These are phyloP conservation scores for Incumbomyces delicatus DNA, from an alignment of 2,329 filamentous ascomycete genomes.

Conservation along the genomic window DNA sequence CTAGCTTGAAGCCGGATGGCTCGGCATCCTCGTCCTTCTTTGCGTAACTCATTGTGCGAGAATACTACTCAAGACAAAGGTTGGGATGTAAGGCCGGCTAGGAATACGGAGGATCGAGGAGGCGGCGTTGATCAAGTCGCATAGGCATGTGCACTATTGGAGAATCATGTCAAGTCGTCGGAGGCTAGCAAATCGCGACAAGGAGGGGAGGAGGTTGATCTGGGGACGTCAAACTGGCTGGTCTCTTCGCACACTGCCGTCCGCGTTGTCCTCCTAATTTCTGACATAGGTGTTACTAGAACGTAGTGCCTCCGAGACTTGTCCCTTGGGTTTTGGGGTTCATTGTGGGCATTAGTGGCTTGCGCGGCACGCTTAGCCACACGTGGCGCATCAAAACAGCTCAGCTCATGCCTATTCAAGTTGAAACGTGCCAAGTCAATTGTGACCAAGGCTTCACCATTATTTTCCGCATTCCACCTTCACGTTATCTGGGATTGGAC, in stretches of 20 bases:
- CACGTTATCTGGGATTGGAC: too few relatives aligned
- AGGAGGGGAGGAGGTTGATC: background rate
- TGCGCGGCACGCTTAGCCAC: background rate
- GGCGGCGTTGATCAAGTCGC: constrained; percentile 7
- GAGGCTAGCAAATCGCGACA: constrained; percentile 1
- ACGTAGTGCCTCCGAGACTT: constrained; percentile 1
- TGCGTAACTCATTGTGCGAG: constrained; percentile 71
- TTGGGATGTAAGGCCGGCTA: constrained; percentile 19
- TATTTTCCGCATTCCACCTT: too few relatives aligned
- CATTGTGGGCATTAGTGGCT: background rate
- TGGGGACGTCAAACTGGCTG: background rate
- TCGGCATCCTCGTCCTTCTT: constrained; percentile 99
- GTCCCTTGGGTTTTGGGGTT: background rate
- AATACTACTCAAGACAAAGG: background rate
- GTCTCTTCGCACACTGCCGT: background rate
- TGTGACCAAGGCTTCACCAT: too few relatives aligned
- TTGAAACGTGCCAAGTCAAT: too few relatives aligned
- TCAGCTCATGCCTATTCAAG: background rate
- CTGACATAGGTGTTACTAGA: constrained; percentile 5
- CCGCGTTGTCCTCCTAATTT: background rate
- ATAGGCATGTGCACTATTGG: constrained; percentile 13
- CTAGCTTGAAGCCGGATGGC: constrained; percentile 86
- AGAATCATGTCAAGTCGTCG: constrained; percentile 12
- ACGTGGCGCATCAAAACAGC: background rate
- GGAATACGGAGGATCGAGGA: constrained; percentile 10